A percentile compares a stretch with the other conserved stretches of the same genome.
phyloP scores from a whole-genome alignment of 228 moss, liverwort and hornwort species.

The Sphagnum magellanicum region DNA sequence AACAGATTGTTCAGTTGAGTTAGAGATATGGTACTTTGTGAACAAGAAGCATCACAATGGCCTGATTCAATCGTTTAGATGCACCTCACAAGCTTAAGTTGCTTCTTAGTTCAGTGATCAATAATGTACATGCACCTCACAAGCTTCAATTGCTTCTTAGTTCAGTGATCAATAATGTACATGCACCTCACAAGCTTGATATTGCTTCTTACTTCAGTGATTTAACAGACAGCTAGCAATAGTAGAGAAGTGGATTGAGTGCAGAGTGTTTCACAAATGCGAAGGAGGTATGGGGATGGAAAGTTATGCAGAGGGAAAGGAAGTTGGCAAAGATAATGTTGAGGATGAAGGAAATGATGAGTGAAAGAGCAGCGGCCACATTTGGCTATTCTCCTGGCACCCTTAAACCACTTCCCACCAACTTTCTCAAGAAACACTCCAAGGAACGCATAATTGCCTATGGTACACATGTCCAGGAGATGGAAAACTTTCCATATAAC shows the following conservation, averaged over 20 bases:
- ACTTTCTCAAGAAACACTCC: constrained; percentile 71
- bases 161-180: no score
- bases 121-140: not conserved
- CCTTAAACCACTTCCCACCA: constrained; percentile 37
- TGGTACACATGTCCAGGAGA: constrained; percentile 11
- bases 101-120: not conserved
- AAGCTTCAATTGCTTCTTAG: not conserved
- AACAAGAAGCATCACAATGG: no score
- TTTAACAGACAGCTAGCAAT: not conserved
- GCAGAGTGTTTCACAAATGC: not conserved
- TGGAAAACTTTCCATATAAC: constrained; percentile 3
- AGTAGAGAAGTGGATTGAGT: not conserved
- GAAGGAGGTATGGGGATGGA: not conserved
- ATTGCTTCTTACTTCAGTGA: not conserved
- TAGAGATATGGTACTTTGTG: no score
- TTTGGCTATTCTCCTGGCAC: constrained; percentile 55
- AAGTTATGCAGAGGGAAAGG: constrained; percentile 23
- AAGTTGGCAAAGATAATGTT: constrained; percentile 20
- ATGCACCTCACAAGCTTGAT: not conserved
- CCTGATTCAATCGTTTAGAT: no score
- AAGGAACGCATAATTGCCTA: constrained; percentile 56
- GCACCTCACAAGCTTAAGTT: not conserved
- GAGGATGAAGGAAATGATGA: constrained; percentile 24
- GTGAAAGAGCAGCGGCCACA: constrained; percentile 45
- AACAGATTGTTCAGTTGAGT: no score